Base-by-base conservation (phyloP, 495 filamentous ascomycete species). In the Neurospora sp. region DNA sequence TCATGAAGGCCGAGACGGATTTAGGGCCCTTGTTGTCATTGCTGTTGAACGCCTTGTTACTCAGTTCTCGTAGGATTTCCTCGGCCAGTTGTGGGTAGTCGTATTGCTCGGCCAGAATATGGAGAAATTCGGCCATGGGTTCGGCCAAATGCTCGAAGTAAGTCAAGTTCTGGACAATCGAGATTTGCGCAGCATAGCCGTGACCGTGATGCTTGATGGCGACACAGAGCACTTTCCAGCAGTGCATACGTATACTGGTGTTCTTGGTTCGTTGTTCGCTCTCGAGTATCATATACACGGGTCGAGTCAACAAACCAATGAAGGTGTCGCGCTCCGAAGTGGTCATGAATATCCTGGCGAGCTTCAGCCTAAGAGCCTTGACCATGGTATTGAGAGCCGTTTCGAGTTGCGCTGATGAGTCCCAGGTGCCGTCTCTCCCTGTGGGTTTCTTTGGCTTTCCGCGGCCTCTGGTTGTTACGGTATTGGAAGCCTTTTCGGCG, bases 61-160 rank as follows among this genome's bases (percentile, higher is more conserved):
- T 95, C 72, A 99, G 87, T 73, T 99, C 96, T 78, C 92, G 91
- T 69, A 99, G 80, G 68, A 98, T 92, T 79, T 98, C 96, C 81
- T 98, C 96, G 1, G 93, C 90, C 8, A 99, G 86, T 78, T 99
- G 96, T 9, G 94, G 93, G 78, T 98, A 97, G 82, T 99, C 96
- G 83, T 98, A 99, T 87, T 98, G 94, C 78, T 98, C 94, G 0
- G 93, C 88, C 35, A 99, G 86, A 76, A 99, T 99, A 75, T 98
- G 94, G 0, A 98, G 84, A 76, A 98, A 97, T 81, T 99, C 96
- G 27, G 96, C 96, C 96, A 99, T 99, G 0, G 96, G 96, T 79
- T 99, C 96, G 0, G 96, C 94, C 18, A 99, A 83, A 80, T 99
- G 96, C 81, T 99, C 96, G 73, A 98, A 99, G 81, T 99, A 99